Evolutionary conservation across 1,284 basidiomycete species (phyloP).

Genomic region (Wolfiporia cocos): DNA sequence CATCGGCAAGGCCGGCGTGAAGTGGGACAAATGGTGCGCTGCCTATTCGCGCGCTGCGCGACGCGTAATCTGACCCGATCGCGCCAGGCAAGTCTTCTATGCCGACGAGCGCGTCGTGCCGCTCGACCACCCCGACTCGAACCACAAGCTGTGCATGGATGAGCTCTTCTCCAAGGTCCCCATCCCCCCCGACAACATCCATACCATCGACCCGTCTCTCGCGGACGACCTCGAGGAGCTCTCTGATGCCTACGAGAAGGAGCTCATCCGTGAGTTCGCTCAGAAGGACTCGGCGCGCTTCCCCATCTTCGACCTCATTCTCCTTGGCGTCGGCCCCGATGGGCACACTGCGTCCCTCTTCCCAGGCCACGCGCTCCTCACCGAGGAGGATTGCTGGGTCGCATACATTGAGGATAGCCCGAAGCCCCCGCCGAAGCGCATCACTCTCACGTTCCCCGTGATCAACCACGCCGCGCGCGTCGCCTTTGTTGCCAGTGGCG

Average conservation of each 20-base stretch:
- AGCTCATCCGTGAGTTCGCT: constrained; percentile 88
- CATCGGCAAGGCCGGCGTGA: constrained; percentile 67
- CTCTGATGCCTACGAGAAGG: constrained; percentile 89
- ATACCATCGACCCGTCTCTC: constrained; percentile 72
- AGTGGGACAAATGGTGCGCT: constrained; percentile 92
- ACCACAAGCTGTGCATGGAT: constrained; percentile 75
- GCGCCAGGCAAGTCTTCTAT: constrained; percentile 91
- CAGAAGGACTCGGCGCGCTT: constrained; percentile 88
- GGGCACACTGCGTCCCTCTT: constrained; percentile 97
- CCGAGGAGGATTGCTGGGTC: constrained; percentile 90
- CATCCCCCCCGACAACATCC: constrained; percentile 76
- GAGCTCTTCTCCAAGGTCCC: constrained; percentile 84
- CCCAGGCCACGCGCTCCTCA: constrained; percentile 83
- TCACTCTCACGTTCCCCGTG: constrained; percentile 90
- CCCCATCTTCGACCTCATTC: constrained; percentile 91
- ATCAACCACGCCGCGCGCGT: constrained; percentile 87
- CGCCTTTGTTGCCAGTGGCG: constrained; percentile 86
- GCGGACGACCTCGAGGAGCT: constrained; percentile 85
- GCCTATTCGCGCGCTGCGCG: not conserved
- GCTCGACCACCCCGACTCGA: constrained; percentile 88
- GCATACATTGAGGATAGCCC: constrained; percentile 91
- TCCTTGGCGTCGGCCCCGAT: constrained; percentile 91
- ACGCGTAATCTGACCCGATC: constrained; percentile 7
- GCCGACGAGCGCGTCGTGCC: constrained; percentile 96
- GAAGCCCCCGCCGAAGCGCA: constrained; percentile 87